phyloP scores from a whole-genome alignment of 495 filamentous ascomycete species.

The Penicillium taxi region DNA sequence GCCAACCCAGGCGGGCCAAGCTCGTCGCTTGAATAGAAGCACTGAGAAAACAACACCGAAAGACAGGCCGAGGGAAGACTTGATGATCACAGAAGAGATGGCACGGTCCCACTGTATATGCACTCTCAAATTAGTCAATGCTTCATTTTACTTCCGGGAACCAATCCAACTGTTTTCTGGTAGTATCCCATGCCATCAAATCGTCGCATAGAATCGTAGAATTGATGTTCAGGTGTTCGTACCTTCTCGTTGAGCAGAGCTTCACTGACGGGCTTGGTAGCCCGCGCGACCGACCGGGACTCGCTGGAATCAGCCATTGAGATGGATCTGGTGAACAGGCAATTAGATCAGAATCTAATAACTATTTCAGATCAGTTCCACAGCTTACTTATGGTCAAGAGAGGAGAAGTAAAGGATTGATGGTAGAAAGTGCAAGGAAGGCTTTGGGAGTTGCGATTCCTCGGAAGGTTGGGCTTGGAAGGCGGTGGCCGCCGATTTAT shows the following conservation, averaged over 20 bases:
- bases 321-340: constrained; percentile 18
- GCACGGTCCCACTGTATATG: constrained; percentile 85
- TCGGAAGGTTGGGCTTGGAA: constrained; percentile 32
- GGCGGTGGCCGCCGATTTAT: constrained; percentile 43
- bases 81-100: constrained; percentile 91
- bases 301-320: constrained; percentile 51
- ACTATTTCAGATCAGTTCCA: neutral
- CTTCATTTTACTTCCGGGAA: constrained; percentile 6
- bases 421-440: constrained; percentile 24
- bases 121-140: constrained; percentile 15
- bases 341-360: neutral
- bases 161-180: no score
- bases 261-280: constrained; percentile 78
- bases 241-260: constrained; percentile 95
- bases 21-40: constrained; percentile 91
- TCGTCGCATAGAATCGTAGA: neutral
- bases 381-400: constrained; percentile 10
- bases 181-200: no score
- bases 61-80: constrained; percentile 83
- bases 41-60: constrained; percentile 99
- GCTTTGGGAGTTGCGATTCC: constrained; percentile 26
- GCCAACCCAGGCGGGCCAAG: constrained; percentile 90
- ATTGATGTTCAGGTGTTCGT: constrained; percentile 14
- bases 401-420: constrained; percentile 17
- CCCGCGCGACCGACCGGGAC: constrained; percentile 42